Percentiles rank a stretch among this genome's conserved stretches.
phyloP scores from a whole-genome alignment of 768 basidiomycete species.

The Amylocystis lapponica region DNA sequence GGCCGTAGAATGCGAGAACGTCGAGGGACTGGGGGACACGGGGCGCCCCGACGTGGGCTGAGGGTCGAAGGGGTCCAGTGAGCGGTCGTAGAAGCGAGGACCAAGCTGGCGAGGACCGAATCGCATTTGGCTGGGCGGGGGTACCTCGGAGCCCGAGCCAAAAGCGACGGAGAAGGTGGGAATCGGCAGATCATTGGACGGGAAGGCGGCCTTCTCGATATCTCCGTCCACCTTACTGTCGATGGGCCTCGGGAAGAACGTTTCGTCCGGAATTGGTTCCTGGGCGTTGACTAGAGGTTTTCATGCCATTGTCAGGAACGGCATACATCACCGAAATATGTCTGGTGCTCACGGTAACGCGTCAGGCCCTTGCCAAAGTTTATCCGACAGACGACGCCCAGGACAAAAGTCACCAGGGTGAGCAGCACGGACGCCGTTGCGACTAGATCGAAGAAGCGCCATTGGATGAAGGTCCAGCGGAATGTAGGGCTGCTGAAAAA shows the following conservation, averaged over 20 bases:
- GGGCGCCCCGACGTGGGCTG: conserved; percentile 6
- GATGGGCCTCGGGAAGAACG: conserved; percentile 27
- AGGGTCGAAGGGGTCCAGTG: conserved; percentile 36
- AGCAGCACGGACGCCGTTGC: conserved; percentile 52
- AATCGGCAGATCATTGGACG: conserved; percentile 43
- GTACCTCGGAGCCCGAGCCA: conserved; percentile 29
- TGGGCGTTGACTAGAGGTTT: conserved; percentile 46
- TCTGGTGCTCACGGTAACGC: conserved; percentile 48
- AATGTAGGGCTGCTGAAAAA: conserved; percentile 73
- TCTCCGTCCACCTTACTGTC: conserved; percentile 29
- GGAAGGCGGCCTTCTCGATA: conserved; percentile 55
- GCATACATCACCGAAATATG: neutral
- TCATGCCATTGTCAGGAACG: neutral
- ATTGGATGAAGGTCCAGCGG: conserved; percentile 69
- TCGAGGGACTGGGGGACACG: no score
- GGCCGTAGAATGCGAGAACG: no score
- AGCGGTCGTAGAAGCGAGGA: conserved; percentile 42
- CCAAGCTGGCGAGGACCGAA: conserved; percentile 34
- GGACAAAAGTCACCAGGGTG: conserved; percentile 44
- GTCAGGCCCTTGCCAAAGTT: conserved; percentile 77
- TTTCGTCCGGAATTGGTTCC: conserved; percentile 43
- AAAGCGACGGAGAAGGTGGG: conserved; percentile 46
- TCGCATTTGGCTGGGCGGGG: conserved; percentile 31
- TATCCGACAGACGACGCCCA: conserved; percentile 62
- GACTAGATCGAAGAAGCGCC: conserved; percentile 71